Percentiles rank a stretch among this genome's conserved stretches.
Conservation (phyloP, 1,284 basidiomycete genomes). For the Inonotus obliquus region DNA sequence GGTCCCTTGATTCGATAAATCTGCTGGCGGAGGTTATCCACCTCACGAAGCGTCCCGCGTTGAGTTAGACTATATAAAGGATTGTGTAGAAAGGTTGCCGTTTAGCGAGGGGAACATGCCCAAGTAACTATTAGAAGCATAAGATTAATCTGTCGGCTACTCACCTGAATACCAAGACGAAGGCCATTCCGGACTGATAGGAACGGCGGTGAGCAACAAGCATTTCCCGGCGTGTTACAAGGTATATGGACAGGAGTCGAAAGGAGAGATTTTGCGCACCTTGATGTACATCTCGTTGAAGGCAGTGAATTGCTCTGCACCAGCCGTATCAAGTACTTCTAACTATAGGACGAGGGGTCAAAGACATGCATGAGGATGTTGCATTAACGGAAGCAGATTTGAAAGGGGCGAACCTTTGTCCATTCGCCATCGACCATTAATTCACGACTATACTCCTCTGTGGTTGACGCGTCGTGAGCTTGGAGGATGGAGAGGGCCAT, state of each 20-base stretch:
- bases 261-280: slow-evolving; percentile 33
- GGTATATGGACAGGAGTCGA: too few relatives aligned
- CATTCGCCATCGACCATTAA: slow-evolving; percentile 59
- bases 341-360: slow-evolving; percentile 40
- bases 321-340: slow-evolving; percentile 87
- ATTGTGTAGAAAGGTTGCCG: slow-evolving; percentile 8
- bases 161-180: slow-evolving; percentile 80
- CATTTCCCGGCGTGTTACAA: too few relatives aligned
- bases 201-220: neutral
- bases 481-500: neutral
- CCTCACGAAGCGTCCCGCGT: slow-evolving; percentile 70
- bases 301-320: slow-evolving; percentile 81
- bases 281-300: slow-evolving; percentile 78
- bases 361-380: neutral
- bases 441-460: slow-evolving; percentile 63
- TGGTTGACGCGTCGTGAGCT: slow-evolving; percentile 6
- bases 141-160: slow-evolving; percentile 7
- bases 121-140: neutral
- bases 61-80: slow-evolving; percentile 61
- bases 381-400: neutral
- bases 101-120: neutral
- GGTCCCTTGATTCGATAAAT: slow-evolving; percentile 77
- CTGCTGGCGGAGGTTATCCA: slow-evolving; percentile 75
- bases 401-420: slow-evolving; percentile 39
- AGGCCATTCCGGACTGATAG: slow-evolving; percentile 63